phyloP scores from a whole-genome alignment of 805 yeast genomes.

The Candida argentea region DNA sequence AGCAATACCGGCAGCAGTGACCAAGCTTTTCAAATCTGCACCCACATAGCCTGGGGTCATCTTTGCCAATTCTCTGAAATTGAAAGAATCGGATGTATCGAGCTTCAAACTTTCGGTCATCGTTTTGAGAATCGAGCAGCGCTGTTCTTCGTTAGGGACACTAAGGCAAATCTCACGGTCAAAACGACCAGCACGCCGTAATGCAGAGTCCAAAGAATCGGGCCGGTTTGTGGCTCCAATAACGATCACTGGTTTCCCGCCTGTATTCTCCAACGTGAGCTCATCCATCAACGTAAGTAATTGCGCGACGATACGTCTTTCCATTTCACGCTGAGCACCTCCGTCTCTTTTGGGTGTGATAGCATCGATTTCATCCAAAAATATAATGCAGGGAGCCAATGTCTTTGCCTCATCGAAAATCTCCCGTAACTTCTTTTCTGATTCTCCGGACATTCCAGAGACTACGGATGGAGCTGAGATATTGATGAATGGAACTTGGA shows the following conservation, averaged over 20 bases:
- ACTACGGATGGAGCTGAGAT: slow-evolving; percentile 94
- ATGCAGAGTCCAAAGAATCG: slow-evolving; percentile 87
- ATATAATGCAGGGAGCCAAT: slow-evolving; percentile 86
- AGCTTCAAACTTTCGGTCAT: slow-evolving; percentile 62
- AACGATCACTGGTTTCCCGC: slow-evolving; percentile 85
- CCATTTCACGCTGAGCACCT: slow-evolving; percentile 94
- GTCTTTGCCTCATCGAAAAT: slow-evolving; percentile 85
- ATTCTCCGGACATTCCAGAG: slow-evolving; percentile 98
- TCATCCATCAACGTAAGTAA: slow-evolving; percentile 92
- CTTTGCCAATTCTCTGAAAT: slow-evolving; percentile 68
- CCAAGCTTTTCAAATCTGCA: slow-evolving; percentile 90
- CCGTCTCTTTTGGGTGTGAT: slow-evolving; percentile 97
- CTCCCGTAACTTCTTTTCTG: slow-evolving; percentile 89
- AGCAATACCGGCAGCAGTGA: slow-evolving; percentile 88
- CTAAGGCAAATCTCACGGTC: slow-evolving; percentile 90
- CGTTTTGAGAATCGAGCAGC: slow-evolving; percentile 64
- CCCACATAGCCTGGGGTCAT: slow-evolving; percentile 97
- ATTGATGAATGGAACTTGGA: slow-evolving; percentile 85
- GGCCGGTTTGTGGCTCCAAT: slow-evolving; percentile 97
- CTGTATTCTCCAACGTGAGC: slow-evolving; percentile 75
- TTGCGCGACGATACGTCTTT: slow-evolving; percentile 92
- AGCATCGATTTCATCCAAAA: slow-evolving; percentile 96
- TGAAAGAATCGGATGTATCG: slow-evolving; percentile 44
- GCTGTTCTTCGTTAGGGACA: slow-evolving; percentile 84
- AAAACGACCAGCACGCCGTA: slow-evolving; percentile 93